These are phyloP conservation scores for Fraxinus anomala DNA, from an alignment of 257 asterid species.

Conservation along the genomic window DNA sequence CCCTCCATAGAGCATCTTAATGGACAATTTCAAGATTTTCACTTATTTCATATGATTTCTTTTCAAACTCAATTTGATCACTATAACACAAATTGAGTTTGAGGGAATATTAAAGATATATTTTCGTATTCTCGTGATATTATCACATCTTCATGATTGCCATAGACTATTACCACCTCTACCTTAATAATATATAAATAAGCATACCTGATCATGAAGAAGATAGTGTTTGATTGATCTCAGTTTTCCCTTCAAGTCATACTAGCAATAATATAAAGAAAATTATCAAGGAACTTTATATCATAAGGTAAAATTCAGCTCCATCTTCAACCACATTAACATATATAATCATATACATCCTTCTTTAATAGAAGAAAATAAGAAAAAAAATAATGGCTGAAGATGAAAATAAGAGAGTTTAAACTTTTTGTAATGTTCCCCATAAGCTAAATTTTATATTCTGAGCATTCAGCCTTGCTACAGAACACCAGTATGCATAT, in stretches of 20 bases:
- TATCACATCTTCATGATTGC: too few species aligned
- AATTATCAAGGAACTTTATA: conserved; percentile 26
- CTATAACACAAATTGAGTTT: too few species aligned
- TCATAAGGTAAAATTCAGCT: conserved; percentile 3
- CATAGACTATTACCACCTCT: not conserved
- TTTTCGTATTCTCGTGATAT: too few species aligned
- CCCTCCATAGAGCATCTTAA: too few species aligned
- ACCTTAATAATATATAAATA: conserved; percentile 5
- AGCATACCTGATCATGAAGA: conserved; percentile 96
- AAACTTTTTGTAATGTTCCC: too few species aligned
- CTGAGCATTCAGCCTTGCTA: too few species aligned
- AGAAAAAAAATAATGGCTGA: not conserved
- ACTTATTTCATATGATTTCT: too few species aligned
- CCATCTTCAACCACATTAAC: not conserved
- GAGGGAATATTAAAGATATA: too few species aligned
- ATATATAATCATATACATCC: not conserved
- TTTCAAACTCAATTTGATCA: too few species aligned
- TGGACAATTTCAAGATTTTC: too few species aligned
- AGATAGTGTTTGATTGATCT: conserved; percentile 96
- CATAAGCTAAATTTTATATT: too few species aligned
- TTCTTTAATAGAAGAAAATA: not conserved
- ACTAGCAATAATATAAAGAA: conserved; percentile 53
- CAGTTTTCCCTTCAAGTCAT: conserved; percentile 92
- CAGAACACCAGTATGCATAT: too few species aligned
- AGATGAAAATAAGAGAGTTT: not conserved